phyloP scores from a whole-genome alignment of 75 land plant genomes.

The Sequoia sempervirens region DNA sequence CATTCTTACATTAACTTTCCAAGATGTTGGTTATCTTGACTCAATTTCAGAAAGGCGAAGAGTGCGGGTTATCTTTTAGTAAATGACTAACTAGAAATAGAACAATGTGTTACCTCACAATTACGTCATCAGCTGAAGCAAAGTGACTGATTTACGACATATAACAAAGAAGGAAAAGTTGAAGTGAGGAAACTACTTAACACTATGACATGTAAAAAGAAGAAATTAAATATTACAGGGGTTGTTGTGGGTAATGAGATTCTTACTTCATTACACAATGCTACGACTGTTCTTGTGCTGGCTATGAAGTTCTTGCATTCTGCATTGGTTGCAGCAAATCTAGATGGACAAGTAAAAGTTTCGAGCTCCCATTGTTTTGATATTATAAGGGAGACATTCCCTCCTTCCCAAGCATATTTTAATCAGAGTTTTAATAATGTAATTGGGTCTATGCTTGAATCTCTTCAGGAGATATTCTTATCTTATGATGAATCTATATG shows the following conservation, averaged over 20 bases:
- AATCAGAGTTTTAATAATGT: slow-evolving; percentile 44
- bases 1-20: too few relatives aligned
- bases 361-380: slow-evolving; percentile 57
- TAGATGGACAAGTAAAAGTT: slow-evolving; percentile 50
- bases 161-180: too few relatives aligned
- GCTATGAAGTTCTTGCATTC: slow-evolving; percentile 60
- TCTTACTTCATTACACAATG: slow-evolving; percentile 48
- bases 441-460: slow-evolving; percentile 57
- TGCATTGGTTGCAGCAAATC: slow-evolving; percentile 54
- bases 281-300: slow-evolving; percentile 37
- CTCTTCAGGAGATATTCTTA: slow-evolving; percentile 59
- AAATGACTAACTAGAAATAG: too few relatives aligned
- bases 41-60: not conserved
- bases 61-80: too few relatives aligned
- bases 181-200: too few relatives aligned
- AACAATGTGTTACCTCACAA: too few relatives aligned
- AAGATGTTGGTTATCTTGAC: too few relatives aligned
- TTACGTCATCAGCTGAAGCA: too few relatives aligned
- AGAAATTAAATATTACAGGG: slow-evolving; percentile 42
- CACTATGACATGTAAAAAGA: too few relatives aligned
- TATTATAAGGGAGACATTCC: slow-evolving; percentile 44
- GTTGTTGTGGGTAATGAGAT: slow-evolving; percentile 72
- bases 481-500: slow-evolving; percentile 67
- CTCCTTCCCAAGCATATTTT: slow-evolving; percentile 64
- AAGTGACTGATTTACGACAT: too few relatives aligned